phyloP scores from a whole-genome alignment of 345 rosid genomes.

The Alliaria petiolata region DNA sequence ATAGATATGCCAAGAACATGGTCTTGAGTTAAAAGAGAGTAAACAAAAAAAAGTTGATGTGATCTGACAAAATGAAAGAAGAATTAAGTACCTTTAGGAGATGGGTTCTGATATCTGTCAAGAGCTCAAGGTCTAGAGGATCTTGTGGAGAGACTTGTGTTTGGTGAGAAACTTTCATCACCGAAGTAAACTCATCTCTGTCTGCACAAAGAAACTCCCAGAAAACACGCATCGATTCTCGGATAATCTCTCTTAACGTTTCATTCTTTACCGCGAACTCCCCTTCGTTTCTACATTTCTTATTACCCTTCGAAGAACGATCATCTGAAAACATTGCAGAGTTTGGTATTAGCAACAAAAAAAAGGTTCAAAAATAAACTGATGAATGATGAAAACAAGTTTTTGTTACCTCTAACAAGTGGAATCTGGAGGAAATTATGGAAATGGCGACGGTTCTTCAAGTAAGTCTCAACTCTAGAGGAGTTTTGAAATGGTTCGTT shows the following conservation, averaged over 20 bases:
- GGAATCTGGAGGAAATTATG: slow-evolving; percentile 75
- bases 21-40: no score
- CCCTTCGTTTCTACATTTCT: slow-evolving; percentile 41
- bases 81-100: slow-evolving; percentile 53
- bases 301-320: slow-evolving; percentile 37
- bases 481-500: slow-evolving; percentile 70
- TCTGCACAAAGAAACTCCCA: slow-evolving; percentile 64
- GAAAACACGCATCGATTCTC: slow-evolving; percentile 49
- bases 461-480: slow-evolving; percentile 56
- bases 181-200: slow-evolving; percentile 36
- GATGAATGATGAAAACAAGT: background rate
- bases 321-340: slow-evolving; percentile 53
- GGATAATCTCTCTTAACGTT: slow-evolving; percentile 35
- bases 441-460: slow-evolving; percentile 49
- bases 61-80: background rate
- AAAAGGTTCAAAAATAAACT: background rate
- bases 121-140: slow-evolving; percentile 44
- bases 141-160: slow-evolving; percentile 44
- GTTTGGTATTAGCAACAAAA: background rate
- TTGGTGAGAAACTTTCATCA: slow-evolving; percentile 34
- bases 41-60: no score
- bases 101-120: slow-evolving; percentile 42
- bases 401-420: slow-evolving; percentile 55
- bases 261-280: slow-evolving; percentile 41
- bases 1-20: background rate